Conservation (phyloP, 1,139 yeast genomes). For the Sugiyamaella pinicola region DNA sequence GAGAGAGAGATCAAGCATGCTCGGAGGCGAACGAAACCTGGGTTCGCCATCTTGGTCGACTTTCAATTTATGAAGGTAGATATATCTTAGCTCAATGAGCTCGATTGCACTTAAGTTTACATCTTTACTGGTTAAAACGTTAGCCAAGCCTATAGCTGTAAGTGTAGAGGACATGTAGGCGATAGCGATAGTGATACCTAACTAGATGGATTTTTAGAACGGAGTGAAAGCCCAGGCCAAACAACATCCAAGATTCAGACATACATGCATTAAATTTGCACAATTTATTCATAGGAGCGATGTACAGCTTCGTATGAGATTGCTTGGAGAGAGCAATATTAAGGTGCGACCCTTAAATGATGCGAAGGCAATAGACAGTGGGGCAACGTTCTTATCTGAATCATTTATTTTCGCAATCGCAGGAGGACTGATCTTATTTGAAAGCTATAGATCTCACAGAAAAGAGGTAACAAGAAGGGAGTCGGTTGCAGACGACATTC, state of each 20-base stretch:
- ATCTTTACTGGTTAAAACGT: constrained; percentile 70
- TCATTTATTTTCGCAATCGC: constrained; percentile 76
- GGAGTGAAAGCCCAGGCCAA: constrained; percentile 74
- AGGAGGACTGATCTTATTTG: constrained; percentile 75
- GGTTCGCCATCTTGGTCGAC: neutral
- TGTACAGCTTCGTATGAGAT: constrained; percentile 59
- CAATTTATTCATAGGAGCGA: constrained; percentile 74
- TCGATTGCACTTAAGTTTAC: constrained; percentile 71
- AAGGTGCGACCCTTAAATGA: constrained; percentile 81
- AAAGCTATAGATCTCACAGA: constrained; percentile 66
- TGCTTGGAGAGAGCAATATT: constrained; percentile 58
- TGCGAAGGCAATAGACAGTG: constrained; percentile 78
- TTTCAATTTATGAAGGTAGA: neutral
- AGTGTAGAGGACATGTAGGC: constrained; percentile 28
- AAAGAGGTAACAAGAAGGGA: constrained; percentile 66
- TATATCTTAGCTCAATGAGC: constrained; percentile 38
- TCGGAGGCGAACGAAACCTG: neutral
- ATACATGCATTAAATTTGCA: constrained; percentile 68
- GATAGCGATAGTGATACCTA: constrained; percentile 11
- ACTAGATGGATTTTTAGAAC: constrained; percentile 38
- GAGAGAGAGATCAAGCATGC: neutral
- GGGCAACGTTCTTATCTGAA: constrained; percentile 80
- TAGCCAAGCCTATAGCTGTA: constrained; percentile 80
- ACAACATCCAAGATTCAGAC: constrained; percentile 66
- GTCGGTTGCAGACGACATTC: constrained; percentile 67